Evolutionary conservation across 306 rosid genomes (phyloP).

Genomic region (Canavalia ensiformis): DNA sequence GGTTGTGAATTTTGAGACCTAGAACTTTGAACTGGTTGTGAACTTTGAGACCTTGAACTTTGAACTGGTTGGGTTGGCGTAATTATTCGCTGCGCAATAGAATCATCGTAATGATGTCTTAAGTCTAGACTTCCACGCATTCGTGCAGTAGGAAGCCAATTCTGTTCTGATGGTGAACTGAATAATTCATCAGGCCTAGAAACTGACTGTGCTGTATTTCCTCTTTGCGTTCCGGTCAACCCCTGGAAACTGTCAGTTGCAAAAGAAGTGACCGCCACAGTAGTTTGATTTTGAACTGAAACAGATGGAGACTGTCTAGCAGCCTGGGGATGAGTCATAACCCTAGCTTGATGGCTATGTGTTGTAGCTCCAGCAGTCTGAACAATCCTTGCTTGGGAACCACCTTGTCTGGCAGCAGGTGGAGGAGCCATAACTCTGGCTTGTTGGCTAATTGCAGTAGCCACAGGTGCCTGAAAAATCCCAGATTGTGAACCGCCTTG

Average conservation of each 20-base stretch:
- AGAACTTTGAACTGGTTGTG: slow-evolving; percentile 3
- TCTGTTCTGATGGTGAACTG: slow-evolving; percentile 58
- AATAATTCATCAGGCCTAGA: slow-evolving; percentile 51
- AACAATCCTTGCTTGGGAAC: slow-evolving; percentile 45
- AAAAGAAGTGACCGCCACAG: slow-evolving; percentile 49
- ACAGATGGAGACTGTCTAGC: slow-evolving; percentile 54
- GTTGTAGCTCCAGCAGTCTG: slow-evolving; percentile 52
- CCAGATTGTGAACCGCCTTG: slow-evolving; percentile 53
- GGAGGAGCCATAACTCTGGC: slow-evolving; percentile 43
- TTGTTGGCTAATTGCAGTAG: slow-evolving; percentile 49
- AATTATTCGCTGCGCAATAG: slow-evolving; percentile 58
- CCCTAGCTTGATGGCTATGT: slow-evolving; percentile 54
- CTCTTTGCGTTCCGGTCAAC: slow-evolving; percentile 57
- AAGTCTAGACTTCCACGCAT: slow-evolving; percentile 88
- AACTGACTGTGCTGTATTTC: slow-evolving; percentile 54
- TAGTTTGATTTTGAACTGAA: slow-evolving; percentile 57
- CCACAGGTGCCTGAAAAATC: slow-evolving; percentile 41
- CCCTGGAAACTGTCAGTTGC: slow-evolving; percentile 47
- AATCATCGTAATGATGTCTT: slow-evolving; percentile 59
- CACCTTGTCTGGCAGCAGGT: slow-evolving; percentile 56
- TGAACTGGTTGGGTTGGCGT: slow-evolving; percentile 63
- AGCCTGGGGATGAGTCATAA: slow-evolving; percentile 45
- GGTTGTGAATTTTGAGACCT: slow-evolving; percentile 44
- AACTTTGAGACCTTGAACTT: slow-evolving; percentile 36
- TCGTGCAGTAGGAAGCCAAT: slow-evolving; percentile 71